phyloP scores from a whole-genome alignment of 2,329 filamentous ascomycete genomes.

The Diaporthe batatas region DNA sequence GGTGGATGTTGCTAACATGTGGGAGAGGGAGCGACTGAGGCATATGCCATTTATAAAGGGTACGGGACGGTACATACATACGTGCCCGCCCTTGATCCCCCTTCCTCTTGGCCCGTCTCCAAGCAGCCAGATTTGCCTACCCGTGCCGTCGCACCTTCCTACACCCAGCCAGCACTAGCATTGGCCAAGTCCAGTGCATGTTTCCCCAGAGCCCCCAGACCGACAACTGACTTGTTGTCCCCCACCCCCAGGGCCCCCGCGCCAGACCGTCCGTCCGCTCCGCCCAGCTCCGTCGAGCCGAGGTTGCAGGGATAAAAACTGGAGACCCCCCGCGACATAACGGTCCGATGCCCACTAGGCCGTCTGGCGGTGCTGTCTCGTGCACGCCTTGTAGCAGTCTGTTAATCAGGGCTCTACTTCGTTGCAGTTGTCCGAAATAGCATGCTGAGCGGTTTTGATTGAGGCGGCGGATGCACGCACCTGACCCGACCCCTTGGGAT shows the following conservation, averaged over 20 bases:
- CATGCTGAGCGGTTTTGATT: background rate
- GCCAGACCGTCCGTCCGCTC: slow-evolving; percentile 21
- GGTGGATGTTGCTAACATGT: background rate
- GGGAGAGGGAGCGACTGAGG: background rate
- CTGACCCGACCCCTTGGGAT: background rate
- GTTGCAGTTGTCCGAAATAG: background rate
- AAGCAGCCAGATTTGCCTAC: background rate
- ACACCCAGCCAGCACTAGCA: background rate
- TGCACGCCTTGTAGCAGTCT: background rate
- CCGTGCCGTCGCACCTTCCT: background rate
- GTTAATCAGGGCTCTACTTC: background rate
- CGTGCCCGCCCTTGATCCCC: too few species aligned
- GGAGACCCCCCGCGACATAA: slow-evolving; percentile 20
- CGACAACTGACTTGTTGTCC: background rate
- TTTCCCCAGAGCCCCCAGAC: slow-evolving; percentile 18
- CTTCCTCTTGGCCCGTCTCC: slow-evolving; percentile 17
- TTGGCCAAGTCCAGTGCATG: background rate
- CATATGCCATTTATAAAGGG: slow-evolving; percentile 26
- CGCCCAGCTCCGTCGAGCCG: slow-evolving; percentile 37
- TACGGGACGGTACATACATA: too few species aligned
- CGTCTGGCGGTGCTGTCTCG: background rate
- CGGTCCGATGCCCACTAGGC: slow-evolving; percentile 14
- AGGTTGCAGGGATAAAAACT: slow-evolving; percentile 35
- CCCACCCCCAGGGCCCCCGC: too few species aligned
- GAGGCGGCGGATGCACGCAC: background rate